Evolutionary conservation across 1,139 yeast genomes (phyloP).

Genomic region (Suhomyces taliae): DNA sequence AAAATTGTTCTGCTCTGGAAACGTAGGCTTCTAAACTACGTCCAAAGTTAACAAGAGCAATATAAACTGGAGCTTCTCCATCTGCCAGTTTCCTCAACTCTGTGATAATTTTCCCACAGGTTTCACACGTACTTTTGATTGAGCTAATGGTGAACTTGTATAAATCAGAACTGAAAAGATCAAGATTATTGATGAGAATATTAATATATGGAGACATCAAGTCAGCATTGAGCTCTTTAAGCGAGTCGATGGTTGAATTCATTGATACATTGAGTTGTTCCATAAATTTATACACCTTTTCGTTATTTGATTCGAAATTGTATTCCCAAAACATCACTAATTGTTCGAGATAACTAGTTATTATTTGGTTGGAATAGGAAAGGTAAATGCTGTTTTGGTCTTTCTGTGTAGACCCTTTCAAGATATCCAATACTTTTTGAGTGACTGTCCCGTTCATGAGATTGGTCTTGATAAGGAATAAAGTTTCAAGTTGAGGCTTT

Average conservation of each 20-base stretch:
- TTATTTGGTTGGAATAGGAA: background rate
- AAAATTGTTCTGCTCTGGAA: background rate
- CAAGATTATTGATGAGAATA: background rate
- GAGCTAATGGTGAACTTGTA: background rate
- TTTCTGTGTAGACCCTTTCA: background rate
- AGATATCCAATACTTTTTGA: background rate
- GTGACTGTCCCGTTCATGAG: background rate
- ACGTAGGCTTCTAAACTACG: background rate
- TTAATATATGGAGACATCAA: background rate
- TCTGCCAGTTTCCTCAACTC: background rate
- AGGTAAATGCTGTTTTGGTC: background rate
- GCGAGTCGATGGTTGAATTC: background rate
- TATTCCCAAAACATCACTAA: constrained; percentile 3
- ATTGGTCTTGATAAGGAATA: constrained; percentile 4
- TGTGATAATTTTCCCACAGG: background rate
- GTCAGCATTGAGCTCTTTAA: background rate
- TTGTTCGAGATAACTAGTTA: background rate
- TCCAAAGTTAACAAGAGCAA: background rate
- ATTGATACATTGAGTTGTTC: background rate
- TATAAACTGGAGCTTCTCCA: background rate
- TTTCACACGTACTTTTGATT: background rate
- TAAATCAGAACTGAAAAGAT: background rate
- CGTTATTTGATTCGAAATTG: background rate
- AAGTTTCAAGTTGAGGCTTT: constrained; percentile 1
- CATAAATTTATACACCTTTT: background rate